These are phyloP conservation scores for Sicyos edulis DNA, from an alignment of 306 rosid genomes.

Conservation along the genomic window DNA sequence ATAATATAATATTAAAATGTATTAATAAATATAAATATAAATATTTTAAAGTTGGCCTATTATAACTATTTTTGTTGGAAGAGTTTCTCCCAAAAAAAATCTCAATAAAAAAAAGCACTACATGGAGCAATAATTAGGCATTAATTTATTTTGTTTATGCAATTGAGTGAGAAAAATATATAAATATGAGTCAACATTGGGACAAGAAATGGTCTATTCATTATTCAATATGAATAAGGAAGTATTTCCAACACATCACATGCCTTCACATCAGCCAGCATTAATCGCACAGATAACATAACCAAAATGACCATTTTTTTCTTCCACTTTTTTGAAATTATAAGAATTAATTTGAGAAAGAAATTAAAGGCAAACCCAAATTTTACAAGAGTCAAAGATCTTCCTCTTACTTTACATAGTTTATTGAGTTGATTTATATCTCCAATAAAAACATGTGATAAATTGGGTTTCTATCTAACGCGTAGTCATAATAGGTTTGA, in stretches of 20 bases:
- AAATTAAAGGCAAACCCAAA: background rate
- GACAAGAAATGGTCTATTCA: slow-evolving; percentile 44
- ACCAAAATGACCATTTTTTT: no score
- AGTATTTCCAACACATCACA: slow-evolving; percentile 52
- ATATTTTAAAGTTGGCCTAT: no score
- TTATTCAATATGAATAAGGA: slow-evolving; percentile 42
- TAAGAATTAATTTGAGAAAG: background rate
- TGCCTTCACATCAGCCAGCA: slow-evolving; percentile 65
- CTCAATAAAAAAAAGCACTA: no score
- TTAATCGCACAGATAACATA: slow-evolving; percentile 21
- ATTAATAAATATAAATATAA: no score
- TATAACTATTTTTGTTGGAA: no score
- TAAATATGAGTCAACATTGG: slow-evolving; percentile 25
- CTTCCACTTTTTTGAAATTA: no score
- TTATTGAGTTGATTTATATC: no score
- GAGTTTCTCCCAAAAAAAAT: no score
- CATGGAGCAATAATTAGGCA: slow-evolving; percentile 23
- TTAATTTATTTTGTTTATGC: slow-evolving; percentile 15
- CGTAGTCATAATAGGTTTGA: background rate
- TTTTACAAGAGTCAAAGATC: slow-evolving; percentile 46
- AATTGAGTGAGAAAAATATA: background rate
- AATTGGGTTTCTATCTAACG: no score
- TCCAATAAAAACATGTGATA: no score
- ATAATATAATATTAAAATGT: no score
- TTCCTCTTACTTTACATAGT: slow-evolving; percentile 9